phyloP scores from a whole-genome alignment of 257 asterid species.

The Echium plantagineum region DNA sequence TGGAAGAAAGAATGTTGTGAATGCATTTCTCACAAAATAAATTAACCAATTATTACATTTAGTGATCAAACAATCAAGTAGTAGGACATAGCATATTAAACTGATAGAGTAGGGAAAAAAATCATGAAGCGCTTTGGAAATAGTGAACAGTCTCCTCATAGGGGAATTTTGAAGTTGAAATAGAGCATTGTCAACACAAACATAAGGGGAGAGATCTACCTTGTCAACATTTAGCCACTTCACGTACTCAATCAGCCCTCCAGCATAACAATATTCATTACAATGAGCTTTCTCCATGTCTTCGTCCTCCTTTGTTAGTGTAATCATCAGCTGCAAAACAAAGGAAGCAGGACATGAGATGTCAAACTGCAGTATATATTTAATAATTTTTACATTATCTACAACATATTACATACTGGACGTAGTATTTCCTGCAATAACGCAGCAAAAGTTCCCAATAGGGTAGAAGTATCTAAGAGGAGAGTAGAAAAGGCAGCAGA shows the following conservation, averaged over 20 bases:
- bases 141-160: no score
- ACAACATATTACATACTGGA: neutral
- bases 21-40: no score
- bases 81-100: no score
- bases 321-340: slow-evolving; percentile 48
- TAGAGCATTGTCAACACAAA: no score
- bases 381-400: neutral
- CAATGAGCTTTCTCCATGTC: slow-evolving; percentile 51
- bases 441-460: neutral
- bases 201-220: slow-evolving; percentile 33
- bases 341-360: neutral
- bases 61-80: no score
- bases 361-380: neutral
- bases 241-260: slow-evolving; percentile 86
- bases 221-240: slow-evolving; percentile 88
- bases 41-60: no score
- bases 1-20: no score
- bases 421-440: no score
- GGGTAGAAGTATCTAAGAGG: neutral
- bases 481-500: neutral
- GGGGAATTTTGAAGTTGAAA: no score
- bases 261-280: slow-evolving; percentile 78
- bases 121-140: no score
- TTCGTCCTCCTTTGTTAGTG: slow-evolving; percentile 45
- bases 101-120: no score